Conservation (phyloP, 1,284 basidiomycete genomes). For the Xanthoconium separans region DNA sequence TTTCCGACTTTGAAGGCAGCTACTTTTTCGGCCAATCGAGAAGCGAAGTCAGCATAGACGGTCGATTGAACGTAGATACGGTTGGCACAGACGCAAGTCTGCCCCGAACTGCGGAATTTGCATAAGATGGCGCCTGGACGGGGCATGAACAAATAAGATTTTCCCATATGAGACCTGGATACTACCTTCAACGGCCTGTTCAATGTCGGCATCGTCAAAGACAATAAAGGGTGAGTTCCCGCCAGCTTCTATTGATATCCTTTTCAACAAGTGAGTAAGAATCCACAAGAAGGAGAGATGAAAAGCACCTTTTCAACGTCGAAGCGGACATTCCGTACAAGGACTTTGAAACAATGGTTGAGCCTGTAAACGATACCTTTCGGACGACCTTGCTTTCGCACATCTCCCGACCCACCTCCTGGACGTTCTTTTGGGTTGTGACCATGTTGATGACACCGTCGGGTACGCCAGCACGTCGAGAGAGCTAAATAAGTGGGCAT, state of each 20-base stretch:
- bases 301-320: constrained; percentile 85
- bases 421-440: constrained; percentile 80
- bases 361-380: constrained; percentile 95
- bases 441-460: constrained; percentile 95
- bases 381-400: constrained; percentile 73
- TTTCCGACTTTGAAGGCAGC: constrained; percentile 90
- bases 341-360: constrained; percentile 88
- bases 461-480: constrained; percentile 86
- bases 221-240: constrained; percentile 96
- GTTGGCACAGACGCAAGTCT: constrained; percentile 89
- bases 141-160: neutral
- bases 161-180: neutral
- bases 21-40: constrained; percentile 80
- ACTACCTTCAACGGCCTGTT: constrained; percentile 84
- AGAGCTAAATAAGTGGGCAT: constrained; percentile 50
- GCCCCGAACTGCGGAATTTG: constrained; percentile 93
- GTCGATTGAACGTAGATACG: constrained; percentile 84
- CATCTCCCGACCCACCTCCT: constrained; percentile 80
- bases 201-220: constrained; percentile 95
- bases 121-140: constrained; percentile 70
- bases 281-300: neutral
- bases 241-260: constrained; percentile 82
- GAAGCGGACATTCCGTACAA: constrained; percentile 81
- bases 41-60: constrained; percentile 85
- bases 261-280: constrained; percentile 28